phyloP scores from a whole-genome alignment of 2,329 filamentous ascomycete genomes.

The Aspergillus floridensis region DNA sequence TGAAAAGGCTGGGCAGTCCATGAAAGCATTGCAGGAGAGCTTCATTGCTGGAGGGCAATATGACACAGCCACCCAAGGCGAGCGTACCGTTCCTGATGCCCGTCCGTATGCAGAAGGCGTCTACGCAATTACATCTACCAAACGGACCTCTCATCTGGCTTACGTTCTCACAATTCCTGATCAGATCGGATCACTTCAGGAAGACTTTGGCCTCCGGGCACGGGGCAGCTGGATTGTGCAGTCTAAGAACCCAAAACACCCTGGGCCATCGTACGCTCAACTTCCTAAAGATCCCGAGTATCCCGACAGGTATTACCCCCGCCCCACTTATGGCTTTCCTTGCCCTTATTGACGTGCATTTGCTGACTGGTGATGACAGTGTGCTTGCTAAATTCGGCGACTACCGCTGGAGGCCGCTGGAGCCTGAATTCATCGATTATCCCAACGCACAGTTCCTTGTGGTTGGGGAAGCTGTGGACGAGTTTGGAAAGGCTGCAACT shows the following conservation, averaged over 20 bases:
- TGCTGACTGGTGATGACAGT: slow-evolving; percentile 37
- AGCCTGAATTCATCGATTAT: slow-evolving; percentile 72
- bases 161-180: slow-evolving; percentile 76
- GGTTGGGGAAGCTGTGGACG: slow-evolving; percentile 58
- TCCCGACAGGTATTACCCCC: slow-evolving; percentile 60
- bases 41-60: slow-evolving; percentile 69
- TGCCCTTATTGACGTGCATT: neutral
- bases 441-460: slow-evolving; percentile 73
- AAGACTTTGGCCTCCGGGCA: slow-evolving; percentile 67
- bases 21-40: slow-evolving; percentile 68
- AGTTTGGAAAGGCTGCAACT: slow-evolving; percentile 35
- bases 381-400: slow-evolving; percentile 69
- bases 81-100: slow-evolving; percentile 65
- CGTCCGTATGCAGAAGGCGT: slow-evolving; percentile 80
- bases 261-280: slow-evolving; percentile 61
- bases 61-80: slow-evolving; percentile 71
- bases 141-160: slow-evolving; percentile 69
- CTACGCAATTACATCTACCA: slow-evolving; percentile 74
- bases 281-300: slow-evolving; percentile 67
- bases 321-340: too few species aligned
- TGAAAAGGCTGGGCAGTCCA: slow-evolving; percentile 66
- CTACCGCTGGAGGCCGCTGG: slow-evolving; percentile 70
- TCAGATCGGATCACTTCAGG: slow-evolving; percentile 68
- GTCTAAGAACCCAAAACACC: slow-evolving; percentile 73
- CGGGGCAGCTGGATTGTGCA: slow-evolving; percentile 76